Evolutionary conservation across 306 rosid genomes (phyloP), one percentile per base, ranked within the genome.

Genomic region (Rosa multiflora): DNA sequence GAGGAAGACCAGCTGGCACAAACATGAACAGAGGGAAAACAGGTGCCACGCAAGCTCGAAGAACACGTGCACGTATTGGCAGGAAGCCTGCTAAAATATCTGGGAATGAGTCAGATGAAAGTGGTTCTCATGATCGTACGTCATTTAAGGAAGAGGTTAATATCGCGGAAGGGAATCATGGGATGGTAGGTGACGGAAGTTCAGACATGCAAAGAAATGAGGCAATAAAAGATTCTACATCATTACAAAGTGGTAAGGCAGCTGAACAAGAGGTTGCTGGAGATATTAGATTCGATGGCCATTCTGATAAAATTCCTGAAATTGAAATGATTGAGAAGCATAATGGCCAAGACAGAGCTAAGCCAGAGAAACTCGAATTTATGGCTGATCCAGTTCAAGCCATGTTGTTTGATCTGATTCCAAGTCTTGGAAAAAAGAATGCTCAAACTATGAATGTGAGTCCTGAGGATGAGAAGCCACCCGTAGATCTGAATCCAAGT

Each of bases 381-480:
- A 76, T 74, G 77, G 71, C 49, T 26, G 96, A 91, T 89, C 98
- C 97, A 2, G 82, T 94, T 79, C 88, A 92, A 67, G 94, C 99
- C 1, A 92, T 95, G 97, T 72, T 92, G 81, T 85, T 95, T 78
- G 89, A 86, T 85, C 84, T 91, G 93, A 89, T 92, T 90, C 98
- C 99, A 46, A 82, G 87, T 83, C 94, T 92, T 59, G 87, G 85
- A 55, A 72, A 47, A 71, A 80, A 76, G 82, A 86, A 84, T 79
- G 81, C 43, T 52, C 86, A 81, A 64, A 72, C 85, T 43, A 55
- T 8, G 62, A 70, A 49, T 23, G 68, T 32, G 40, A 32, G 77
- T 35, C 48, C 1, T 44, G 75, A 61, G 37, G 88, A 62, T 56
- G 88, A 82, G 68, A 86, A 85, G 79, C 87, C 59, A 70, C 84